Evolutionary conservation across 805 yeast genomes (phyloP).

Genomic region (Candida nitratophila): DNA sequence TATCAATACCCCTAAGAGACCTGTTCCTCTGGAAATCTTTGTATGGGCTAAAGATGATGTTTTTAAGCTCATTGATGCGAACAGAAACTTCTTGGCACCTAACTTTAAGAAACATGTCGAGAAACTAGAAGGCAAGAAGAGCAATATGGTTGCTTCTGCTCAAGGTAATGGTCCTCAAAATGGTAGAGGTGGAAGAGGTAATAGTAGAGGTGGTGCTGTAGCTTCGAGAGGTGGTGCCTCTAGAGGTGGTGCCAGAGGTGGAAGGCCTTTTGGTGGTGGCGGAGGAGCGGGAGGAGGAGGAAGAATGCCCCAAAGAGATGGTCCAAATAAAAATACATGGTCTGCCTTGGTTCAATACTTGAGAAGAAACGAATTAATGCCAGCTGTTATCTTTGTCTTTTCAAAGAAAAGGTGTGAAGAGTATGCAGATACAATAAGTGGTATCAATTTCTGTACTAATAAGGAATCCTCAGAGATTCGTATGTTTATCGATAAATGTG

Average conservation of each 20-base stretch:
- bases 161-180: conserved; percentile 18
- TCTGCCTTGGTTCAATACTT: conserved; percentile 62
- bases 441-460: conserved; percentile 75
- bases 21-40: conserved; percentile 86
- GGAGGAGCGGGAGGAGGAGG: conserved; percentile 21
- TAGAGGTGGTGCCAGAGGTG: conserved; percentile 22
- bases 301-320: conserved; percentile 40
- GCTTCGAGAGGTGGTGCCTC: conserved; percentile 26
- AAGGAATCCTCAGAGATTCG: conserved; percentile 86
- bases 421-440: conserved; percentile 70
- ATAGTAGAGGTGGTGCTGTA: conserved; percentile 28
- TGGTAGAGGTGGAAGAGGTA: conserved; percentile 20
- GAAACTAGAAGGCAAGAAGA: conserved; percentile 30
- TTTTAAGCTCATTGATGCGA: conserved; percentile 66
- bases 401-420: conserved; percentile 92
- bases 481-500: conserved; percentile 88
- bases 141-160: too few species aligned
- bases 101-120: conserved; percentile 60
- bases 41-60: conserved; percentile 76
- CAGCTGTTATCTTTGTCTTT: conserved; percentile 90
- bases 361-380: conserved; percentile 63
- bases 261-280: conserved; percentile 13
- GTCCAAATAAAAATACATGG: conserved; percentile 80
- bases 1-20: conserved; percentile 92
- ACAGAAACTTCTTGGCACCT: conserved; percentile 57